Base-by-base conservation (phyloP, 352 stramenopile species). In the Pythium monospermum region DNA sequence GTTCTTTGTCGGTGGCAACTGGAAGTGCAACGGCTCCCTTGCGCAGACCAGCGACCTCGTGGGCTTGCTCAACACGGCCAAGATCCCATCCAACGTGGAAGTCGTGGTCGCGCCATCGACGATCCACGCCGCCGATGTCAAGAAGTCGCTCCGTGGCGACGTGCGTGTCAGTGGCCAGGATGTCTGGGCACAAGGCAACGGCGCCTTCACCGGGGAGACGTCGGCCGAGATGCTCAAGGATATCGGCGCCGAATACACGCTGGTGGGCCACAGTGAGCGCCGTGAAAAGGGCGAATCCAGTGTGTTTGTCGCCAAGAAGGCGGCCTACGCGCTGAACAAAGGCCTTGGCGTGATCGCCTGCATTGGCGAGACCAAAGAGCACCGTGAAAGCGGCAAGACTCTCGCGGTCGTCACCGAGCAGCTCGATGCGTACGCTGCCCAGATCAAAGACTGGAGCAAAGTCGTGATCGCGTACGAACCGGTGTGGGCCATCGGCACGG, bases 1-100 rank as follows among this genome's bases (percentile, higher is more conserved):
- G 83, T 98, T 99, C 68, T 98, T 99, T 66, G 93, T 99, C 35
- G 97, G 97, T 38, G 97, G 97, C 68, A 99, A 99, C 88, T 99
- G 97, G 97, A 99, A 99, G 71, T 99, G 96, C 83, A 92, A 92
- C 54, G 82, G 82, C 52, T 92, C 82, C 39, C 25, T 88, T 25
- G 53, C 55, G 49, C 79, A 89, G 61, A 73, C 76, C 26, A 52
- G 78, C 18, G 73, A 85, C 28, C 77, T 91, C 49, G 81, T 94
- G 6, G 71, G 71, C 28, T 71, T 86, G 58, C 78, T 94, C 61
- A 94, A 94, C 75, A 87, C 76, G 59, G 80, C 76, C 61, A 82
- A 83, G 58, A 91, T 88, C 63, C 82, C 82, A 19, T 49, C 58
- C 37, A 61, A 74, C 61, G 85, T 94, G 23, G 96, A 99, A 63